Base-by-base conservation (phyloP, 768 basidiomycete species). In the Galerina sulciceps region DNA sequence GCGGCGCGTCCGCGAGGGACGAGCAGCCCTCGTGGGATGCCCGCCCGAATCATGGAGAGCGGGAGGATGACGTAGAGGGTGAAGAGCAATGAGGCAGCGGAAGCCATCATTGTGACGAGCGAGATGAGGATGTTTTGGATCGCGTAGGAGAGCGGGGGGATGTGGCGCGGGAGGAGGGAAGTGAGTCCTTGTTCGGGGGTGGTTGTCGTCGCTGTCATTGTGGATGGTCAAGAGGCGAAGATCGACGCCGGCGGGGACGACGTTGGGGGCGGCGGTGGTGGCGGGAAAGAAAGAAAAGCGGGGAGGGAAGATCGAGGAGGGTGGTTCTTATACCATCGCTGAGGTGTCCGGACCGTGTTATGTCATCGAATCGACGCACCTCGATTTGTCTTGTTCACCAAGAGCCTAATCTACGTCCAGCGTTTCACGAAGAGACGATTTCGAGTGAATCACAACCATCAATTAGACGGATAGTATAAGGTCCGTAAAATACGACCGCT, bases 61-160 rank as follows among this genome's bases (percentile, higher is more conserved):
- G 69, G 71, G 14, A 72, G 59, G 20, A 70, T 18, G 44, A 69
- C 26, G 10, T 36, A 48, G n/a, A 61, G 14, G 11, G 71, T 72
- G 23, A 72, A 59, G 4, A 66, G 22, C 20, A 70, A 58, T 3
- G 65, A 64, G 6, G 60, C 45, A 22, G 58, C 50, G 8, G 71
- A 56, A 0, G 48, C 22, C 4, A 63, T 17, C 8, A 72, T 46
- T 1, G 68, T 59, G 3, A 54, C 63, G 0, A 69, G 37, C 2
- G 71, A 67, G 41, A 72, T 67, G 6, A 67, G n/a, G 42, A 72
- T 60, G 43, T 72, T 72, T 37, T 72, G 69, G n/a, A 70, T 10
- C 4, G 71, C 67, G 35, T 67, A 71, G 9, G 40, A 17, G 15
- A 69, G 22, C 11, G 70, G 57, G 4, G 70, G 70, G 40, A 69